Percentiles rank a stretch among this genome's conserved stretches.
Evolutionary conservation across 495 filamentous ascomycete species (phyloP).

Genomic region (Lasiosphaeris hirsuta): DNA sequence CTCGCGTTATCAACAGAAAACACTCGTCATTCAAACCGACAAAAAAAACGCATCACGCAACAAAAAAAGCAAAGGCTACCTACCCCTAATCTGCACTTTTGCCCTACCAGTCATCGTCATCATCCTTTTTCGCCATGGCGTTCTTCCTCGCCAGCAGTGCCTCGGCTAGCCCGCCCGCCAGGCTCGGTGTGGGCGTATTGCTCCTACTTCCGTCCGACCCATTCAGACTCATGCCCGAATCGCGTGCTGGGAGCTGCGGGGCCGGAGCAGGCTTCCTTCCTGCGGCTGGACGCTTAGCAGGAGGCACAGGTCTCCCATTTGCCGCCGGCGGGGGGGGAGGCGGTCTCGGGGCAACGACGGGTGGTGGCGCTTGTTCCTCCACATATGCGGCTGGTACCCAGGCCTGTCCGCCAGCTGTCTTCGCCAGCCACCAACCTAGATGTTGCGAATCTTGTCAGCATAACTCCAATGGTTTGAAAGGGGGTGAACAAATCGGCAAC

Average conservation of each 20-base stretch:
- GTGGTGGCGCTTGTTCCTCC: constrained; percentile 62
- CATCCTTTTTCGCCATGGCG: constrained; percentile 66
- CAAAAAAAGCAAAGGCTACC: not conserved
- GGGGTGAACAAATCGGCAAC: constrained; percentile 38
- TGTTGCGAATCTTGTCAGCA: constrained; percentile 10
- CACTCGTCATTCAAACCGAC: constrained; percentile 2
- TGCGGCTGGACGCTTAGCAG: constrained; percentile 75
- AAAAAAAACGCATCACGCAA: not conserved
- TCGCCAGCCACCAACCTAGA: constrained; percentile 92
- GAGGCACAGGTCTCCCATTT: constrained; percentile 69
- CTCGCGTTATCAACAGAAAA: too few species aligned
- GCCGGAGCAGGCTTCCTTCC: constrained; percentile 64
- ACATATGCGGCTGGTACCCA: constrained; percentile 95
- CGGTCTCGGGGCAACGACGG: constrained; percentile 41
- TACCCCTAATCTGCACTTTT: not conserved
- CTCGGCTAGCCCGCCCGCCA: constrained; percentile 83
- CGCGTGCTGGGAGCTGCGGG: constrained; percentile 56
- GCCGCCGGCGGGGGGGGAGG: constrained; percentile 49
- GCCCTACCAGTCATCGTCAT: constrained; percentile 66
- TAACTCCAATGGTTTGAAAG: not conserved
- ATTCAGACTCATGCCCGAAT: constrained; percentile 71
- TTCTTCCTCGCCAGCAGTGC: constrained; percentile 65
- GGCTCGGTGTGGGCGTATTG: constrained; percentile 62
- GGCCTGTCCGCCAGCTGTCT: constrained; percentile 66
- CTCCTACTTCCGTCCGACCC: constrained; percentile 68